These are phyloP conservation scores for Phytophthora boehmeriae DNA, from an alignment of 352 stramenopile genomes.

Conservation along the genomic window DNA sequence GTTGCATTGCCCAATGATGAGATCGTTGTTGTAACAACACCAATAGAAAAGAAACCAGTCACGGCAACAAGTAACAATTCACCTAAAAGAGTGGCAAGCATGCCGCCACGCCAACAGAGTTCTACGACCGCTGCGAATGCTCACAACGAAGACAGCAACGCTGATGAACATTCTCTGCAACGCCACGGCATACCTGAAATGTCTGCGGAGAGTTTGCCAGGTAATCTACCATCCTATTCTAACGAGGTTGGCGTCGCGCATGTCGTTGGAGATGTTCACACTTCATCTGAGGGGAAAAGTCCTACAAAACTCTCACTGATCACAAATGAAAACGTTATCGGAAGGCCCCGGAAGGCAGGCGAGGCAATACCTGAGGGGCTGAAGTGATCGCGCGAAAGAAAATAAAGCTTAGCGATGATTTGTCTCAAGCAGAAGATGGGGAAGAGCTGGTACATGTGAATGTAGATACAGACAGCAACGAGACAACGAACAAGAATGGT, in stretches of 20 bases:
- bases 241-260: no score
- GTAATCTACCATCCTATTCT: no score
- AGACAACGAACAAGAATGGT: slow-evolving; percentile 13
- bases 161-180: background rate
- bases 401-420: slow-evolving; percentile 1
- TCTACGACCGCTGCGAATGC: background rate
- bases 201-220: no score
- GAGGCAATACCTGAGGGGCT: slow-evolving; percentile 15
- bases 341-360: slow-evolving; percentile 16
- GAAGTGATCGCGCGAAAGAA: slow-evolving; percentile 18
- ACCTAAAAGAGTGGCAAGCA: background rate
- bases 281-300: background rate
- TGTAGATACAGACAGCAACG: background rate
- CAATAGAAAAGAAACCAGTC: slow-evolving; percentile 16
- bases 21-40: slow-evolving; percentile 15
- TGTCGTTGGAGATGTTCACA: background rate
- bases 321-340: background rate
- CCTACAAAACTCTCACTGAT: background rate
- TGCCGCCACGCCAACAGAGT: slow-evolving; percentile 3
- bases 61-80: slow-evolving; percentile 7
- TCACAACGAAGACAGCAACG: background rate
- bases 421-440: background rate
- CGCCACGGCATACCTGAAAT: background rate
- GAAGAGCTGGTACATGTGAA: background rate
- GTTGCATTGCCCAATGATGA: slow-evolving; percentile 5